These are phyloP conservation scores for Jaminaea rosea DNA, from an alignment of 1,284 basidiomycete genomes.

Conservation along the genomic window DNA sequence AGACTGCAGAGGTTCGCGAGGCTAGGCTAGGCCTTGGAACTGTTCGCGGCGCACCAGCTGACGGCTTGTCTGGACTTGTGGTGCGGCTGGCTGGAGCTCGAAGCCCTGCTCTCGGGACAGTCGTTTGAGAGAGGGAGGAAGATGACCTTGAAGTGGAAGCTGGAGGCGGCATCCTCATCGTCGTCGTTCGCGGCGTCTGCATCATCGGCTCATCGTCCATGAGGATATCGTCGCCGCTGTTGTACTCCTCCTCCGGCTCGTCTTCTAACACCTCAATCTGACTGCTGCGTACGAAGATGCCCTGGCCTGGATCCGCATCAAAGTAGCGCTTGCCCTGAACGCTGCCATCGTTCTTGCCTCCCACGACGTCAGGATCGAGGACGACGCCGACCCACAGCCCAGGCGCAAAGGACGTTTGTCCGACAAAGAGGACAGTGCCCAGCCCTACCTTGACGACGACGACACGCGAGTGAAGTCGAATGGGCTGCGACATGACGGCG, in stretches of 20 bases:
- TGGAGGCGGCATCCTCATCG: background rate
- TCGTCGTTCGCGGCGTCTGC: background rate
- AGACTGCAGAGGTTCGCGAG: background rate
- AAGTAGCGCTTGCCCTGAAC: slow-evolving; percentile 80
- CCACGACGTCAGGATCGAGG: slow-evolving; percentile 53
- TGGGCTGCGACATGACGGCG: slow-evolving; percentile 16
- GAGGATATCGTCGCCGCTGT: background rate
- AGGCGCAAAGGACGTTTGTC: slow-evolving; percentile 68
- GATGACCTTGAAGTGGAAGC: too few species aligned
- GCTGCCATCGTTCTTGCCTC: slow-evolving; percentile 91
- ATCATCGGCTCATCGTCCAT: background rate
- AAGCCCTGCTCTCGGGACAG: background rate
- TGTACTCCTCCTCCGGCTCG: slow-evolving; percentile 22
- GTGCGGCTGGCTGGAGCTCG: background rate
- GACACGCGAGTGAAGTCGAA: slow-evolving; percentile 33
- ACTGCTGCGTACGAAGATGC: slow-evolving; percentile 82
- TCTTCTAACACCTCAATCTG: slow-evolving; percentile 62
- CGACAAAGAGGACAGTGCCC: slow-evolving; percentile 78
- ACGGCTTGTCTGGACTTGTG: background rate
- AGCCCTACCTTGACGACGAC: slow-evolving; percentile 53
- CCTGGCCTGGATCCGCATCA: slow-evolving; percentile 64
- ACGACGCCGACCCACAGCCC: slow-evolving; percentile 95
- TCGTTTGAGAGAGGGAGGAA: too few species aligned
- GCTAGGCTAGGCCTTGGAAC: background rate
- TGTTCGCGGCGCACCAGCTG: background rate